Evolutionary conservation across 1,284 basidiomycete genomes (phyloP), one percentile per base, ranked within the genome.

Genomic region (Apiotrichum brassicae): DNA sequence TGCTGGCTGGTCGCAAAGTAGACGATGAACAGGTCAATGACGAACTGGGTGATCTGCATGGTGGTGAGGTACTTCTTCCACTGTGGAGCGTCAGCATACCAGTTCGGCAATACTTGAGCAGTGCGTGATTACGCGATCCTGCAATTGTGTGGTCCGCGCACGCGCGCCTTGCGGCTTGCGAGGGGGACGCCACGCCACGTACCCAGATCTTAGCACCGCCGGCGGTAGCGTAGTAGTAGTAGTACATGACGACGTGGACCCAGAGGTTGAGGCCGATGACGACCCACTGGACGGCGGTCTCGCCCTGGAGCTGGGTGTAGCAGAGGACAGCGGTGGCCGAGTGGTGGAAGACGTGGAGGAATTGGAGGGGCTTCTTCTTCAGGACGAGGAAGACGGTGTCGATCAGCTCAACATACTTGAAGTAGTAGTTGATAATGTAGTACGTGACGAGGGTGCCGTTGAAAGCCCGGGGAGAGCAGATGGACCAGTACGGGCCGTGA

Each of bases 161-260:
- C 28, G 7, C 14, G 28, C 28, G 28, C 28, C 28, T 30, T 30
- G 28, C 28, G 28, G 8, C 28, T 30, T 30, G 28, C 28, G 28
- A 14, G 28, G 8, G 28, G 28, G 8, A 30, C 28, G 28, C 28
- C 28, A n/a, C 28, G 7, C 61, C 58, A 67, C 79, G 49, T 72
- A 90, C 89, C 93, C 93, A 97, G 75, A 97, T 89, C 76, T 81
- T 88, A 66, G 86, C 86, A 62, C 93, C 93, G 65, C 91, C 89
- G 48, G 93, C 91, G 48, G 93, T 95, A 36, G 90, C 91, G 74
- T 85, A 95, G 77, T 95, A 95, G 77, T 97, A 97, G 76, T 97
- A 95, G 77, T 95, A 98, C 95, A 99, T 99, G 64, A 97, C 76
- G 66, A 98, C 92, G 76, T 99, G 95, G 43, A 99, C 95, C 51